Evolutionary conservation across 2,329 filamentous ascomycete genomes (phyloP), one percentile per base, ranked within the genome.

Genomic region (Talaromyces piceae): DNA sequence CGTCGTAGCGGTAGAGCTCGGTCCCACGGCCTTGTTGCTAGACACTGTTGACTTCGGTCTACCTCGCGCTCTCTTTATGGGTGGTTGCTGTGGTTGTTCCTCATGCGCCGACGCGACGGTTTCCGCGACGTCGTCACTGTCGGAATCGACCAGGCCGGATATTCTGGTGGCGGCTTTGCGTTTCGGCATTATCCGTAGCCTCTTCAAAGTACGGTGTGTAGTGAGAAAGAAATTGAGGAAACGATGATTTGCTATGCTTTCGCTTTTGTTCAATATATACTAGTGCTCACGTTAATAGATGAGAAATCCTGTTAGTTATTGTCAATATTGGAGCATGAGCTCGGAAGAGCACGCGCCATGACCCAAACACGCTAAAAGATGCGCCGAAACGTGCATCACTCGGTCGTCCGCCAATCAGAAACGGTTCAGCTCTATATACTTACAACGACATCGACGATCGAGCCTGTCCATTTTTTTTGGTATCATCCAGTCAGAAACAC

Each of bases 121-220:
- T 31, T 41, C 53, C 41, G 60, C 60, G 6, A n/a, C 45, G 11
- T 67, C 56, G 30, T 74, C 71, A 55, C 67, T 66, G 33, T 78
- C 75, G 12, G 73, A 76, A 45, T 73, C 74, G 8, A 76, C 59
- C 20, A 77, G 58, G 8, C 68, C 70, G 28, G 75, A 74, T 13
- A 78, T 56, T 49, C 70, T 72, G 28, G 71, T 61, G 12, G 64
- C 55, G 6, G 64, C 67, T 54, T 74, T 74, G 43, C 68, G 58
- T 56, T 72, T 72, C 8, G 69, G 66, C 68, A 72, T 72, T 3
- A 18, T 52, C 39, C 5, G 8, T 44, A 11, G 8, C 3, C 20
- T 11, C 26, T 11, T 22, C 37, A 37, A 30, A 41, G 20, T 41
- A 25, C n/a, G n/a, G n/a, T n/a, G n/a, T n/a, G n/a, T n/a, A n/a